phyloP scores from a whole-genome alignment of 345 rosid genomes.

The Eucalyptus tenuipes region DNA sequence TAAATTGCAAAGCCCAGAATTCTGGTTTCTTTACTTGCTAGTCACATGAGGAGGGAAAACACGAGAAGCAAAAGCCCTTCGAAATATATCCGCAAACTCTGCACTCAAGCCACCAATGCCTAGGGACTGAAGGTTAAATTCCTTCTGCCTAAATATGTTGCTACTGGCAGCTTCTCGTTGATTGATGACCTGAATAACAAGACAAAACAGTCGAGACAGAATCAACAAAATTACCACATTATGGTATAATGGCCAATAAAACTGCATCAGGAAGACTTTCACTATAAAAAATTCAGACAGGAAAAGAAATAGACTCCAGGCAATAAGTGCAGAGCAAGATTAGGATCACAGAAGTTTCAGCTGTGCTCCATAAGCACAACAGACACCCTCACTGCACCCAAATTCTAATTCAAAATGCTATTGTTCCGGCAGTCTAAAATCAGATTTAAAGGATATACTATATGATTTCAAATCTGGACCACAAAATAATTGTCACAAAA shows the following conservation, averaged over 20 bases:
- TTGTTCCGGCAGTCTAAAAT: background rate
- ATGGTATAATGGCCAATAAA: background rate
- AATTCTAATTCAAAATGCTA: background rate
- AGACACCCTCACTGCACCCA: background rate
- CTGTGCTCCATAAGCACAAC: background rate
- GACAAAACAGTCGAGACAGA: background rate
- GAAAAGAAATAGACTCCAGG: background rate
- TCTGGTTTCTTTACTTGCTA: conserved; percentile 41
- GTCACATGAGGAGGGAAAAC: conserved; percentile 98
- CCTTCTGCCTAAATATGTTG: conserved; percentile 86
- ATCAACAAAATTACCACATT: background rate
- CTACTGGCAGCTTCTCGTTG: conserved; percentile 99
- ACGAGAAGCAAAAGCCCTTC: conserved; percentile 99
- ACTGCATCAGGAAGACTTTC: background rate
- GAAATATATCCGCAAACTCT: conserved; percentile 96
- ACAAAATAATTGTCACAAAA: background rate
- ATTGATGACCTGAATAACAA: conserved; percentile 56
- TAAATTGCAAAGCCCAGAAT: background rate
- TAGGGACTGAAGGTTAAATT: conserved; percentile 78
- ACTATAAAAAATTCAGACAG: background rate
- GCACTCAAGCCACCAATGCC: conserved; percentile 99
- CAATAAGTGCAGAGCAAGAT: background rate
- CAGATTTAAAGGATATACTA: background rate
- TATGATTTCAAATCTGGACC: background rate
- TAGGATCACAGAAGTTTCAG: background rate